Conservation (phyloP, 2,329 filamentous ascomycete genomes). For the Colletotrichum sp. region DNA sequence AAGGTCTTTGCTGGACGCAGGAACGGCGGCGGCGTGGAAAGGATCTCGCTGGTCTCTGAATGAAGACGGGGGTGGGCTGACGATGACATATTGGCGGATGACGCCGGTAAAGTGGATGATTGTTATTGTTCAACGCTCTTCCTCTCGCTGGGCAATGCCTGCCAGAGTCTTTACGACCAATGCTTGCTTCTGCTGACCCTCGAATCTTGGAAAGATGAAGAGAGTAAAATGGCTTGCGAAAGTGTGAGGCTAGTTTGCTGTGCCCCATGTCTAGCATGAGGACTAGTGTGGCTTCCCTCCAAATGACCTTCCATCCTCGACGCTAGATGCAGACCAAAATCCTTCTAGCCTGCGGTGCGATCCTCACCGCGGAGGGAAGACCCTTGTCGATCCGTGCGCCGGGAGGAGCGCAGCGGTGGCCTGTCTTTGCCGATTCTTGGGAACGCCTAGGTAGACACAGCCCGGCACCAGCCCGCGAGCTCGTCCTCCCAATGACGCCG, state of each 20-base stretch:
- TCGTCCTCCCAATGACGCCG: not conserved
- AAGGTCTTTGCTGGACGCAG: not conserved
- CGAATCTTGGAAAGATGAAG: not conserved
- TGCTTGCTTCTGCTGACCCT: not conserved
- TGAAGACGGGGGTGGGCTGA: not conserved
- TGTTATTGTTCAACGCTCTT: not conserved
- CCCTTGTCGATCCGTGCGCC: slow-evolving; percentile 1
- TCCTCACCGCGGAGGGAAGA: not conserved
- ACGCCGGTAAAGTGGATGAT: not conserved
- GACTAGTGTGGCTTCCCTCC: not conserved
- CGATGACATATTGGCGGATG: not conserved
- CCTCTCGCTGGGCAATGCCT: not conserved
- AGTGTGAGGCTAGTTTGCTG: not conserved
- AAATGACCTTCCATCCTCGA: not conserved
- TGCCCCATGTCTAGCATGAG: not conserved
- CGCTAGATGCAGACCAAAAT: slow-evolving; percentile 1
- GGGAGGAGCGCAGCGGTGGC: slow-evolving; percentile 10
- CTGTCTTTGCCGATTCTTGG: slow-evolving; percentile 14
- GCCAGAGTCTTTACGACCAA: not conserved
- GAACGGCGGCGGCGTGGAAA: not conserved
- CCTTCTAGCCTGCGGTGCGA: not conserved
- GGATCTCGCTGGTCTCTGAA: not conserved
- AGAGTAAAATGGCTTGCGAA: not conserved
- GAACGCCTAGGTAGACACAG: slow-evolving; percentile 1
- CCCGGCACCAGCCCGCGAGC: not conserved